Conservation (phyloP, 2,329 filamentous ascomycete species). For the Hypoxylon sp. region DNA sequence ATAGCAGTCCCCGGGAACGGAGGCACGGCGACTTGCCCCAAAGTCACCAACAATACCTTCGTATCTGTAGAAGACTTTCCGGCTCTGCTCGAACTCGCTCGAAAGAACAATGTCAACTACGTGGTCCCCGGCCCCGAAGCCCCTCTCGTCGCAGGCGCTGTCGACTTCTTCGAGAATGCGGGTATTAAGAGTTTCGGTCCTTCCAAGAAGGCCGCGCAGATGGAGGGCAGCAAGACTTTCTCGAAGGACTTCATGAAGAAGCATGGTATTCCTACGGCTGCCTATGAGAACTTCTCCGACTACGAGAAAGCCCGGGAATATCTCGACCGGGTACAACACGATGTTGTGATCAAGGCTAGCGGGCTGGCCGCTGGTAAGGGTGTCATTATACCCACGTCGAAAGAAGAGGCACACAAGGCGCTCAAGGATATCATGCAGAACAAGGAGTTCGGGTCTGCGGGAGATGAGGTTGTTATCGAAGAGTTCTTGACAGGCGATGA, state of each 20-base stretch:
- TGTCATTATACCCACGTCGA: slow-evolving; percentile 87
- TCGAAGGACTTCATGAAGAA: slow-evolving; percentile 98
- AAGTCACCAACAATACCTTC: slow-evolving; percentile 78
- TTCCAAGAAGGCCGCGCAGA: slow-evolving; percentile 83
- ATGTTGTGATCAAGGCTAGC: slow-evolving; percentile 93
- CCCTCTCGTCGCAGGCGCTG: slow-evolving; percentile 92
- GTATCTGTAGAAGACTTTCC: slow-evolving; percentile 84
- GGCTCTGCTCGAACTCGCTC: slow-evolving; percentile 81
- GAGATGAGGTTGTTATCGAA: slow-evolving; percentile 94
- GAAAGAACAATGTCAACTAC: slow-evolving; percentile 81
- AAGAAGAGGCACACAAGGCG: slow-evolving; percentile 85
- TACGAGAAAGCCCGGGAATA: slow-evolving; percentile 81
- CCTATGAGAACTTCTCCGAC: slow-evolving; percentile 88
- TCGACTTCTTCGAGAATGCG: slow-evolving; percentile 81
- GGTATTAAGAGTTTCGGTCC: slow-evolving; percentile 90
- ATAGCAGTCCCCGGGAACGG: slow-evolving; percentile 84
- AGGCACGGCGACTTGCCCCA: slow-evolving; percentile 80
- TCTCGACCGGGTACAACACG: slow-evolving; percentile 77
- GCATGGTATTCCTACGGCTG: slow-evolving; percentile 89
- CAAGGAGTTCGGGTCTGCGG: slow-evolving; percentile 87
- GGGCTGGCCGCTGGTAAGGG: slow-evolving; percentile 96
- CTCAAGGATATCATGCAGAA: slow-evolving; percentile 92
- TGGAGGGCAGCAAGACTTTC: slow-evolving; percentile 98
- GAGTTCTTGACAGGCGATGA: slow-evolving; percentile 94
- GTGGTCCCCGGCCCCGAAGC: slow-evolving; percentile 93